These are phyloP conservation scores for Tricholoma matsutake DNA, from an alignment of 768 basidiomycete species.

Conservation along the genomic window DNA sequence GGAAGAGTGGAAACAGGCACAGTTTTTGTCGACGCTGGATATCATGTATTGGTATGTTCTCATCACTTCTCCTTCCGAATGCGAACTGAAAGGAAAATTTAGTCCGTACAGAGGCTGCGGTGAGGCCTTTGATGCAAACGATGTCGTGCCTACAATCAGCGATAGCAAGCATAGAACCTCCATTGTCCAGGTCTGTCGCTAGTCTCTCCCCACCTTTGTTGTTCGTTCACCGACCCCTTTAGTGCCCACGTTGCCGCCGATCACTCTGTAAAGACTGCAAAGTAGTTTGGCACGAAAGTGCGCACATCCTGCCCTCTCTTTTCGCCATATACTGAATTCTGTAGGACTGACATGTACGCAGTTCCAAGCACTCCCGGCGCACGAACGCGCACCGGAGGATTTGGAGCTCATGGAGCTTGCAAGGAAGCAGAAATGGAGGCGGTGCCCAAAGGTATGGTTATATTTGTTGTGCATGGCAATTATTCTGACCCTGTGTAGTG, in stretches of 20 bases:
- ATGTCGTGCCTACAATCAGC: not conserved
- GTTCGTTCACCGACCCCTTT: not conserved
- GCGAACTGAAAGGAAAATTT: not conserved
- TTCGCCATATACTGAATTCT: not conserved
- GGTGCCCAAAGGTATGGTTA: not conserved
- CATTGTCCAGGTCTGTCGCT: not conserved
- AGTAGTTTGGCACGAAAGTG: not conserved
- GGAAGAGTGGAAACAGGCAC: not conserved
- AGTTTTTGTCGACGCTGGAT: not conserved
- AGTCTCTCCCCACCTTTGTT: not conserved
- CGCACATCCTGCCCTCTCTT: not conserved
- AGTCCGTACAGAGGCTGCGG: not conserved
- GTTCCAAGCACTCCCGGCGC: not conserved
- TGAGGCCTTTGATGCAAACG: not conserved
- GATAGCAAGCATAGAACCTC: not conserved
- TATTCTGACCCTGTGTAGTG: not conserved
- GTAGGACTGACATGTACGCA: not conserved
- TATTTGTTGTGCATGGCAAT: not conserved
- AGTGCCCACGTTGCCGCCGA: not conserved
- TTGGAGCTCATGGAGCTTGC: not conserved
- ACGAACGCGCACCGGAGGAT: not conserved
- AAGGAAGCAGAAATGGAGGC: not conserved
- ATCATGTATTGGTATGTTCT: not conserved
- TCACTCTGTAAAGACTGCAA: not conserved
- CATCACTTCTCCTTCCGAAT: not conserved